Evolutionary conservation across 2,329 filamentous ascomycete genomes (phyloP), one percentile per base, ranked within the genome.

Genomic region (Calycina herbarum): DNA sequence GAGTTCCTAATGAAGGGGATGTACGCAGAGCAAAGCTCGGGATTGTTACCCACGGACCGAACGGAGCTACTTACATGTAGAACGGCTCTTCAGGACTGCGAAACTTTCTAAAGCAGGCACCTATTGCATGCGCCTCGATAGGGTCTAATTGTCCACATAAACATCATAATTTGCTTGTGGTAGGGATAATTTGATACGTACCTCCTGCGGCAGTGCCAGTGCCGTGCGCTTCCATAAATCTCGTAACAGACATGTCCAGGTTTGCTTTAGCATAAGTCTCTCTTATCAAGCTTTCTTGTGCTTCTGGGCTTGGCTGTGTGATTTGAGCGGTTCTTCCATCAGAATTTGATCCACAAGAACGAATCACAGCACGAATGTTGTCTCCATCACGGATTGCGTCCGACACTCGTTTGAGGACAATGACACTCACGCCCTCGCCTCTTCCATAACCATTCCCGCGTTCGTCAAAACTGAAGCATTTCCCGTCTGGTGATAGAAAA

Each of bases 381-480:
- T 90, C 85, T 29, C 84, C 83, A 68, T 86, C 83, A 15, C 78
- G 77, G 5, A 89, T 69, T 0, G 88, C 88, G 72, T 87, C 82
- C 5, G 79, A 77, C 0, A 89, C 76, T 1, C 81, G 80, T 74
- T 89, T 90, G 56, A 90, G 72, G 4, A 89, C 71, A 1, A 90
- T 74, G 13, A 85, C 80, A 0, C 81, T 85, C 29, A 85, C 78
- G 0, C 87, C 88, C 70, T 90, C 88, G 1, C 86, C 87, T 40
- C 87, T 80, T 0, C 82, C 86, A 71, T 90, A 90, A 1, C 88
- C 88, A 65, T 86, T 83, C 3, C 65, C 88, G 1, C 81, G 78
- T 24, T 79, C 71, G 68, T 89, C 87, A 69, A 86, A 88, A 3
- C 82, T 82, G 66, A 81, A 85, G 60, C 67, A 66, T 29, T 59